Percentiles rank a stretch among this genome's conserved stretches.
Evolutionary conservation across 2,329 filamentous ascomycete genomes (phyloP).

Genomic region (Trematosphaeria pertusa): DNA sequence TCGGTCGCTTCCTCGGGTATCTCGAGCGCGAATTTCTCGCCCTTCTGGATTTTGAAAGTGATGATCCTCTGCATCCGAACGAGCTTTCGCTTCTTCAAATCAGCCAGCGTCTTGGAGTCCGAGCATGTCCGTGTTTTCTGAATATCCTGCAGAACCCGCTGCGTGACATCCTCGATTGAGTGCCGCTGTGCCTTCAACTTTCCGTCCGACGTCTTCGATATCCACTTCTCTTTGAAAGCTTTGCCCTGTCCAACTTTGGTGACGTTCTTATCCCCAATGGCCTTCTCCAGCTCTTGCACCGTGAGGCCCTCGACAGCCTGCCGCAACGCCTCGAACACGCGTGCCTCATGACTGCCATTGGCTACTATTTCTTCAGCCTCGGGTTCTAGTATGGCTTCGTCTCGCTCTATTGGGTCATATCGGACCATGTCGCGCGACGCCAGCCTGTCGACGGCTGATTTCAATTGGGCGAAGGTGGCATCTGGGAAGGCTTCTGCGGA

Average conservation of each 20-base stretch:
- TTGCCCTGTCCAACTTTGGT: slow-evolving; percentile 91
- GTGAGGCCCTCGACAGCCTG: slow-evolving; percentile 59
- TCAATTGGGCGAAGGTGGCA: slow-evolving; percentile 63
- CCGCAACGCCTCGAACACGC: no score
- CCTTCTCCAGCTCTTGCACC: slow-evolving; percentile 34
- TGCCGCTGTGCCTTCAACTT: slow-evolving; percentile 65
- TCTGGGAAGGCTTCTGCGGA: slow-evolving; percentile 59
- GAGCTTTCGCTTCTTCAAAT: slow-evolving; percentile 92
- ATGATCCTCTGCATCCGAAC: slow-evolving; percentile 84
- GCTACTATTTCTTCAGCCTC: slow-evolving; percentile 78
- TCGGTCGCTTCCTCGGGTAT: slow-evolving; percentile 95
- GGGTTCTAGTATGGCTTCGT: slow-evolving; percentile 77
- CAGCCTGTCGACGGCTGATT: slow-evolving; percentile 87
- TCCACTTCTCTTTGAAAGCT: slow-evolving; percentile 80
- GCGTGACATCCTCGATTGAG: slow-evolving; percentile 80
- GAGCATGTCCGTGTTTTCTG: slow-evolving; percentile 71
- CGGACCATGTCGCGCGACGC: slow-evolving; percentile 83
- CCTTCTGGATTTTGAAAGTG: slow-evolving; percentile 83
- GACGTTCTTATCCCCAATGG: no score
- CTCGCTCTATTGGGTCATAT: slow-evolving; percentile 82
- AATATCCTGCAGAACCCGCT: slow-evolving; percentile 76
- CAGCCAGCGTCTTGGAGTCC: slow-evolving; percentile 77
- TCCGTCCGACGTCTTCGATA: slow-evolving; percentile 67
- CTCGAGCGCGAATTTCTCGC: slow-evolving; percentile 84
- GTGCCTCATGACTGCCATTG: slow-evolving; percentile 59